Conservation (phyloP, 352 stramenopile species). For the Phytopythium sindhum region DNA sequence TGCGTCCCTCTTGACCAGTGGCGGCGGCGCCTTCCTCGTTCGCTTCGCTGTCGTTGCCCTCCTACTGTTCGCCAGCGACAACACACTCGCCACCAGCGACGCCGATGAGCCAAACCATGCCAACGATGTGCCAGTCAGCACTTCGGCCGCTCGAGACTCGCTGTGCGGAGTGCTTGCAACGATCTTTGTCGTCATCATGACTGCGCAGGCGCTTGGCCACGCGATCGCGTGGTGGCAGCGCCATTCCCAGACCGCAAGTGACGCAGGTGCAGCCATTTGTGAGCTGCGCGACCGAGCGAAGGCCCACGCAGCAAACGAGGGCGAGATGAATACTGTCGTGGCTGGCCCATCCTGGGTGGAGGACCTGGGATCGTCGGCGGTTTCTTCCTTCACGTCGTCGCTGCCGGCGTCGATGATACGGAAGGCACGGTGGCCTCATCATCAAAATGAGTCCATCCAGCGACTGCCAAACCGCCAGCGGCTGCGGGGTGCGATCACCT, state of each 20-base stretch:
- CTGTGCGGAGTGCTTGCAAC: neutral
- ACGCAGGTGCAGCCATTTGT: neutral
- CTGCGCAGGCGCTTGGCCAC: neutral
- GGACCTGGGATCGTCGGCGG: neutral
- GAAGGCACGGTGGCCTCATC: neutral
- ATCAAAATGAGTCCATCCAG: constrained; percentile 7
- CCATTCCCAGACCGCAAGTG: neutral
- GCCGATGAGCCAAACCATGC: neutral
- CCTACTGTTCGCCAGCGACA: constrained; percentile 5
- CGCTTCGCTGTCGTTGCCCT: constrained; percentile 3
- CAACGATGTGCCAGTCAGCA: neutral
- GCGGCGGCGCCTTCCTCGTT: constrained; percentile 1
- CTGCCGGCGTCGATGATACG: neutral
- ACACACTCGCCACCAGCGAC: neutral
- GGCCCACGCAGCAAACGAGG: neutral
- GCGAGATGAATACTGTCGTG: constrained; percentile 8
- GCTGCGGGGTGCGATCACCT: constrained; percentile 30
- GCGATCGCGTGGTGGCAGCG: constrained; percentile 4
- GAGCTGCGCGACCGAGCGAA: neutral
- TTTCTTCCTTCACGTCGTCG: neutral
- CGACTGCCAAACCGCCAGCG: constrained; percentile 14
- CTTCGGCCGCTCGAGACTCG: neutral
- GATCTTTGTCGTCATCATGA: neutral
- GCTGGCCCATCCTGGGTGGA: neutral
- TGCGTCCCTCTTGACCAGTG: neutral